phyloP scores from a whole-genome alignment of 306 rosid species.

The Medicago arabica region DNA sequence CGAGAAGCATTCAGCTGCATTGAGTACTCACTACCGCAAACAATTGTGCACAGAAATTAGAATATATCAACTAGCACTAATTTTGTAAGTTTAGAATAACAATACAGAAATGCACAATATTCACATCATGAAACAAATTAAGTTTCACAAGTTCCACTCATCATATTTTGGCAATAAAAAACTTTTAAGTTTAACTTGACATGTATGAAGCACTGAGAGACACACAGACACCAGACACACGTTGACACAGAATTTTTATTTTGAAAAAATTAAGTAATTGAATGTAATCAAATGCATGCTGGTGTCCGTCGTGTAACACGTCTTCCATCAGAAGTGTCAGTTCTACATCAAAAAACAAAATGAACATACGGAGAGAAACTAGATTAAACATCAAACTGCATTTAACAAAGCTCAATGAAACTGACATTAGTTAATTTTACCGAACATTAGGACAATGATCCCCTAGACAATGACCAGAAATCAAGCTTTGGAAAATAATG shows the following conservation, averaged over 20 bases:
- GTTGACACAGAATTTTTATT: background rate
- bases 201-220: background rate
- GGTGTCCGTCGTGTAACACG: background rate
- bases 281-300: background rate
- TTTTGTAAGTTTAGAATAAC: background rate
- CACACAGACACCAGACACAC: background rate
- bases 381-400: background rate
- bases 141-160: conserved; percentile 10
- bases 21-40: conserved; percentile 83
- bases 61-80: conserved; percentile 10
- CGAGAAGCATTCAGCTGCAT: conserved; percentile 94
- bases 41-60: conserved; percentile 20
- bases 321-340: background rate
- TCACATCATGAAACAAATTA: conserved; percentile 7
- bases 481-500: background rate
- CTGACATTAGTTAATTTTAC: background rate
- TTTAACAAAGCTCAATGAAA: conserved; percentile 2
- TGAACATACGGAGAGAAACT: background rate
- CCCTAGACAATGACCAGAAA: background rate
- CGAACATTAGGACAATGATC: conserved; percentile 8
- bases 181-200: conserved; percentile 22
- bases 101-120: conserved; percentile 17
- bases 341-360: conserved; percentile 16
- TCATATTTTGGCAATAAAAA: conserved; percentile 19
- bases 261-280: no score